Evolutionary conservation across 108 stramenopile genomes (phyloP), one percentile per base, ranked within the genome.

Genomic region (Stephanodiscus triporus): DNA sequence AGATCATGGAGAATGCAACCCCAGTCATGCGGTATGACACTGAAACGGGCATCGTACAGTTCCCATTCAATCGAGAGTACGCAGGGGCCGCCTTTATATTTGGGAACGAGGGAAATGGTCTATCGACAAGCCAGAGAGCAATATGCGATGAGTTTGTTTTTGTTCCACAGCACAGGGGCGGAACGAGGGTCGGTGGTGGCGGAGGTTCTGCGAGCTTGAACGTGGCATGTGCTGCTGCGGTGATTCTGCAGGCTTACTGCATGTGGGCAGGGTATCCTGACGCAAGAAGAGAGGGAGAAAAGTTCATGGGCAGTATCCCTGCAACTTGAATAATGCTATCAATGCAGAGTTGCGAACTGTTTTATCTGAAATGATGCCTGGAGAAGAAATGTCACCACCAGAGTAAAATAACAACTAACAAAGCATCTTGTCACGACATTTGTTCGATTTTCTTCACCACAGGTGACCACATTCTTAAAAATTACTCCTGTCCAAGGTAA

Each of bases 181-280:
- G 65, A 10, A 66, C 32, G 49, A 66, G 57, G 24, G 32, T 34
- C 32, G 32, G 32, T 34, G 66, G 58, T 17, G 55, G 55, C 17
- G 51, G 51, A 19, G 66, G 66, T 30, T 67, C 66, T 16, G 66
- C 66, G 20, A 67, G 66, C 58, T 58, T 67, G 66, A 67, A 67
- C 58, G 66, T 67, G 29, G 66, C 66, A n/a, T 67, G 66, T 57
- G 66, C 66, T 22, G 66, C 66, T 55, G 66, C 66, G 53, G 66
- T 67, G 17, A 56, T 67, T 0, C 27, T 67, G 66, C 66, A 67
- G 58, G 66, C 66, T n/a, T 67, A 67, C 58, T 67, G 53, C 8
- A 67, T 56, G 66, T 67, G 66, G 66, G 54, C 66, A 19, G 66
- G 66, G 2, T 67, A 67, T 27, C 27, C 66, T 67, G 17, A 57